A percentile compares a stretch with the other conserved stretches of the same genome.
These are phyloP conservation scores for Yarrowia sp. DNA, from an alignment of 805 yeast species.

Conservation along the genomic window DNA sequence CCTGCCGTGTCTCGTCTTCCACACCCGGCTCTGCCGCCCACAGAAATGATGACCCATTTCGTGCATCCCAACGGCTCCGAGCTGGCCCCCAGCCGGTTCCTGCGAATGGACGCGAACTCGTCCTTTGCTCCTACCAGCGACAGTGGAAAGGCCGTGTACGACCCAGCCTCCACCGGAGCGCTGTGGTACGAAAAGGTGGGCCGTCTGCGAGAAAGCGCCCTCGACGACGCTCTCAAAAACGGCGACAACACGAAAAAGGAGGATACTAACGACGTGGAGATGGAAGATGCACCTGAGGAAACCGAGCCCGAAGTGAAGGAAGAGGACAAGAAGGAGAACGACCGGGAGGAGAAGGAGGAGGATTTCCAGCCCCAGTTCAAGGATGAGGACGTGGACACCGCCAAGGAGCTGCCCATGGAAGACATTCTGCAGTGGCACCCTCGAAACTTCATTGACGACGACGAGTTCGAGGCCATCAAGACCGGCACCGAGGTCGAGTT, in stretches of 20 bases:
- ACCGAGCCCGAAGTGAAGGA: slow-evolving; percentile 42
- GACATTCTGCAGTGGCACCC: slow-evolving; percentile 61
- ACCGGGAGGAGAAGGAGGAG: slow-evolving; percentile 43
- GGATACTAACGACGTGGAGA: slow-evolving; percentile 41
- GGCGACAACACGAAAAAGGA: slow-evolving; percentile 39
- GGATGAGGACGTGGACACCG: background rate
- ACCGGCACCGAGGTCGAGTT: slow-evolving; percentile 54
- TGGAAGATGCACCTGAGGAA: slow-evolving; percentile 41
- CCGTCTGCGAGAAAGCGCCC: background rate
- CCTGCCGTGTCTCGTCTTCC: slow-evolving; percentile 57
- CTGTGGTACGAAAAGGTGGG: slow-evolving; percentile 50
- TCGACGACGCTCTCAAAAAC: slow-evolving; percentile 36
- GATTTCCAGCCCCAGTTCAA: slow-evolving; percentile 19
- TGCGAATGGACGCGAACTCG: slow-evolving; percentile 58
- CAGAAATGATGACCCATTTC: slow-evolving; percentile 57
- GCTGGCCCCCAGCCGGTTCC: slow-evolving; percentile 71
- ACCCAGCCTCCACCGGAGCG: slow-evolving; percentile 49
- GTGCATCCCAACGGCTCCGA: slow-evolving; percentile 53
- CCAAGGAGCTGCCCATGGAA: slow-evolving; percentile 40
- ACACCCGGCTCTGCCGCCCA: slow-evolving; percentile 59
- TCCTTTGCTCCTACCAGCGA: slow-evolving; percentile 73
- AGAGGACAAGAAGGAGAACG: slow-evolving; percentile 39
- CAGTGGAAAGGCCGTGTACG: slow-evolving; percentile 62
- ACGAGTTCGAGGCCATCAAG: slow-evolving; percentile 58
- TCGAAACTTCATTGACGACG: slow-evolving; percentile 57